Conservation (phyloP, 768 basidiomycete genomes). For the Serendipita indica region DNA sequence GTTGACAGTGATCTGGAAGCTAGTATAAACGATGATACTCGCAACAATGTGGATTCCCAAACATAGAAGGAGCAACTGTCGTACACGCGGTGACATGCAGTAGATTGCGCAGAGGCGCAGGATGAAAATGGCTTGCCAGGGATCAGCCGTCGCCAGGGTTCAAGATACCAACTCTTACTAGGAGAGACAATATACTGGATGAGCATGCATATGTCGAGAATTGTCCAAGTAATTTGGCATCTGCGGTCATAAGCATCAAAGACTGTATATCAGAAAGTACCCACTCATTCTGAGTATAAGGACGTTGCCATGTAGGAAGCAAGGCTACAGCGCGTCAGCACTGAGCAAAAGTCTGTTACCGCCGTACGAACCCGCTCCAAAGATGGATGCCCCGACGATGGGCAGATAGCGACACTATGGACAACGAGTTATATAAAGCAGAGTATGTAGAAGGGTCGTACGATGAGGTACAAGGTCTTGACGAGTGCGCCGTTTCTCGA, state of each 20-base stretch:
- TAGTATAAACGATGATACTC: too few relatives aligned
- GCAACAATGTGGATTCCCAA: too few relatives aligned
- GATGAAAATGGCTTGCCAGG: neutral
- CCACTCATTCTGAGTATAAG: neutral
- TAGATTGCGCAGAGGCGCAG: neutral
- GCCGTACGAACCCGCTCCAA: neutral
- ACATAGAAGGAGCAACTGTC: neutral
- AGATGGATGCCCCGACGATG: neutral
- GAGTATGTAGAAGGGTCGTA: neutral
- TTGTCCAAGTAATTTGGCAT: neutral
- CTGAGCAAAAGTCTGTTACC: neutral
- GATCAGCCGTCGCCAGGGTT: neutral
- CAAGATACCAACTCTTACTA: neutral
- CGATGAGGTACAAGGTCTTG: neutral
- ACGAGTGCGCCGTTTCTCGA: neutral
- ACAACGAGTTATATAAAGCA: neutral
- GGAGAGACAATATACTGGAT: neutral
- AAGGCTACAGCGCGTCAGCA: neutral
- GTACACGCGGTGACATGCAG: neutral
- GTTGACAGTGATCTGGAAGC: too few relatives aligned
- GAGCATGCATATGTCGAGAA: neutral
- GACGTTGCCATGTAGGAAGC: neutral
- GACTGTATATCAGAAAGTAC: neutral
- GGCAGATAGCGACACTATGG: neutral
- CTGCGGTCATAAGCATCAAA: neutral